These are phyloP conservation scores for Fusarium coffeatum DNA, from an alignment of 2,329 filamentous ascomycete genomes.

Conservation along the genomic window DNA sequence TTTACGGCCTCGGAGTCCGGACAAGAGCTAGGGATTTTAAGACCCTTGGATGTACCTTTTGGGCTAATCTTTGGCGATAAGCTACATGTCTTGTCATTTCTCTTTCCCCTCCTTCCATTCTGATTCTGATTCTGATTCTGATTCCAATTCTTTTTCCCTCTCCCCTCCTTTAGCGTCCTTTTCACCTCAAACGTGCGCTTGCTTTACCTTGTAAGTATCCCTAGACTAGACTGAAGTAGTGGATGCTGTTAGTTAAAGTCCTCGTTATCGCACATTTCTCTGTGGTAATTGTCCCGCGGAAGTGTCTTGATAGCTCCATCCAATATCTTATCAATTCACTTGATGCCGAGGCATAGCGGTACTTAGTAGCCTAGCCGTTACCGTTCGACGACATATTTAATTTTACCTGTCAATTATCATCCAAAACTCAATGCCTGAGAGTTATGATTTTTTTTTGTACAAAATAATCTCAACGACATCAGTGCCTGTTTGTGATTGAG, in stretches of 20 bases:
- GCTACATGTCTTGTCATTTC: not conserved
- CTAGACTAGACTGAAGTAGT: not conserved
- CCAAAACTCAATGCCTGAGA: not conserved
- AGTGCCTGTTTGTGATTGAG: not conserved
- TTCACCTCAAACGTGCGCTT: not conserved
- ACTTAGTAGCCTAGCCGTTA: not conserved
- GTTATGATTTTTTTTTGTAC: not conserved
- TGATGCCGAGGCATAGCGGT: not conserved
- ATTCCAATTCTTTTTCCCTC: not conserved
- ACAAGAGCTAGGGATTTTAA: constrained; percentile 20
- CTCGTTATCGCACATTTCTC: not conserved
- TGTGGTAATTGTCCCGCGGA: not conserved
- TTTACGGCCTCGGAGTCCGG: constrained; percentile 55
- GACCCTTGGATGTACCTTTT: constrained; percentile 1
- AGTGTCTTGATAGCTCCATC: not conserved
- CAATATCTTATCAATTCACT: not conserved
- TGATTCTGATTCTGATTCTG: not conserved
- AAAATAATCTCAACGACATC: not conserved
- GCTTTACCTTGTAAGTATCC: not conserved
- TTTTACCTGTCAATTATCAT: not conserved
- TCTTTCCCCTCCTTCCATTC: constrained; percentile 1
- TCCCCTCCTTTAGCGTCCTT: constrained; percentile 5
- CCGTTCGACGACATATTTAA: not conserved
- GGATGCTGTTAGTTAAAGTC: not conserved
- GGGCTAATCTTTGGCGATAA: not conserved